phyloP scores from a whole-genome alignment of 306 rosid genomes.

The Senna tora region DNA sequence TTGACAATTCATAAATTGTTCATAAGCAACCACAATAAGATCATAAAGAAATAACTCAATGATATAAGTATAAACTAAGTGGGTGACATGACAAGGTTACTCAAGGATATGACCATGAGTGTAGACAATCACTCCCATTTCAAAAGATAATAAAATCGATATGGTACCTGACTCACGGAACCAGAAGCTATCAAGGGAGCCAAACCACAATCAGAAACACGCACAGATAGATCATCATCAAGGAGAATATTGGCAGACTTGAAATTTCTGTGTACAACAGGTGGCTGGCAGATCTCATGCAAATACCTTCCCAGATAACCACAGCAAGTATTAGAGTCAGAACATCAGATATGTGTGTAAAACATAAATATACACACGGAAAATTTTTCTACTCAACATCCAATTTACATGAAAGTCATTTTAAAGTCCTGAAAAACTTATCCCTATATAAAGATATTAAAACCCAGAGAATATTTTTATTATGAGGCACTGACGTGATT shows the following conservation, averaged over 20 bases:
- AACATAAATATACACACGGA: constrained; percentile 10
- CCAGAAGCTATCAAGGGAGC: constrained; percentile 91
- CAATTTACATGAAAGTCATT: constrained; percentile 6
- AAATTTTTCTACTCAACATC: neutral
- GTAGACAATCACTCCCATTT: neutral
- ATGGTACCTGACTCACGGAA: constrained; percentile 87
- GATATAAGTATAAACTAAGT: neutral
- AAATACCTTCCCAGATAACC: constrained; percentile 68
- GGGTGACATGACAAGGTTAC: neutral
- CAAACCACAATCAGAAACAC: constrained; percentile 91
- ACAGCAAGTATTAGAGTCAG: constrained; percentile 42
- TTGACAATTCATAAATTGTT: neutral
- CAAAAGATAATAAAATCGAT: neutral
- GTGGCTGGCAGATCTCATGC: constrained; percentile 89
- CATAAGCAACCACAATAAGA: neutral
- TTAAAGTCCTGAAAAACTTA: neutral
- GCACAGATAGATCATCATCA: constrained; percentile 76
- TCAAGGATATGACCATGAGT: neutral
- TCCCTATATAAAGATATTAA: neutral
- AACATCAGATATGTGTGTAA: constrained; percentile 27
- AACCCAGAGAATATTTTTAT: neutral
- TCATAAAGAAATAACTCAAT: neutral
- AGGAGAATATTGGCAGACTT: constrained; percentile 93
- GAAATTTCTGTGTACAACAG: constrained; percentile 85
- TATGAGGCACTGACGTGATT: neutral